Evolutionary conservation across 352 stramenopile species (phyloP), one percentile per base, ranked within the genome.

Genomic region (Phytophthora foliorum): DNA sequence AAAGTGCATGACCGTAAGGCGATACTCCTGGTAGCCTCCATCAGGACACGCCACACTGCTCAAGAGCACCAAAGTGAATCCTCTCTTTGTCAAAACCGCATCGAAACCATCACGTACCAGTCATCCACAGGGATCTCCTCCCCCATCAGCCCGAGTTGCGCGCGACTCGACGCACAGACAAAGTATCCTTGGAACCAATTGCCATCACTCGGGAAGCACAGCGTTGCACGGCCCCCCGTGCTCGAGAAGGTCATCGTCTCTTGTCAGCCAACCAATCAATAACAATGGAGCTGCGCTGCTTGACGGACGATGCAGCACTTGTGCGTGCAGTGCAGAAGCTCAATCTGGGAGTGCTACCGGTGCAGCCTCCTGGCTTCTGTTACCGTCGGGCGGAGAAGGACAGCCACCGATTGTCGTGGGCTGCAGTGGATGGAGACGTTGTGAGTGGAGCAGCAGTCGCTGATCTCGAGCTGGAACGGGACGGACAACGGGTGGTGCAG

Each of bases 111-210:
- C 8, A 64, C 67, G 56, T 66, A 89, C 78, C 78, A 89, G 59
- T 84, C 80, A 55, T 92, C 84, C 11, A 92, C 75, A 25, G 81
- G 74, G n/a, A 82, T 66, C 60, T 92, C 80, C 54, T 81, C 77
- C 21, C 80, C 84, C 57, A 92, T 73, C 41, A 92, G 69, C 17
- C 82, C 82, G 16, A 89, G 45, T 49, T 92, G 84, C 54, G 59
- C 32, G 21, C 66, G 63, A 67, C 62, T 73, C 31, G 69, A 68
- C 7, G 54, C 54, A 34, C 75, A 80, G 45, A 82, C 70, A 52
- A 86, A 88, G 58, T 86, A 90, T 51, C 84, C 84, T 66, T 92
- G 84, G 69, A 92, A 92, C 84, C 84, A 92, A 11, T 31, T 57
- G 48, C 63, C 74, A 55, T 84, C 68, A 39, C 66, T 56, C 45